A percentile compares a stretch with the other conserved stretches of the same genome.
These are phyloP conservation scores for Fusarium sterilihyphosum DNA, from an alignment of 2,329 filamentous ascomycete species.

Conservation along the genomic window DNA sequence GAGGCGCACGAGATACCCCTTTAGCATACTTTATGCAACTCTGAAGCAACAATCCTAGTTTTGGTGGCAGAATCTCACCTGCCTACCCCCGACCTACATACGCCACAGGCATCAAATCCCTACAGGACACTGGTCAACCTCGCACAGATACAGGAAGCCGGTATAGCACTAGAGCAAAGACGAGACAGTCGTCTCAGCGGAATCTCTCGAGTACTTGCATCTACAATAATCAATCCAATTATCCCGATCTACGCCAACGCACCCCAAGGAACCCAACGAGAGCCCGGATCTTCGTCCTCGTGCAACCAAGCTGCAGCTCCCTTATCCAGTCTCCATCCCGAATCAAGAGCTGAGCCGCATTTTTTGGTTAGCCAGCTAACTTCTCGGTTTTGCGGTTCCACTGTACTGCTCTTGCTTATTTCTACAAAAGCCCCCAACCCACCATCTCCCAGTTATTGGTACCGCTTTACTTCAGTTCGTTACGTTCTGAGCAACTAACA, in stretches of 20 bases:
- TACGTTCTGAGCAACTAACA: constrained; percentile 13
- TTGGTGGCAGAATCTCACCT: constrained; percentile 32
- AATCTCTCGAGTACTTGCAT: constrained; percentile 12
- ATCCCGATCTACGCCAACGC: constrained; percentile 34
- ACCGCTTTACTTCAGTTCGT: constrained; percentile 22
- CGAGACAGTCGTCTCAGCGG: constrained; percentile 12
- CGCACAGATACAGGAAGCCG: constrained; percentile 14
- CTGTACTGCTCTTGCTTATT: constrained; percentile 12
- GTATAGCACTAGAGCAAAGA: constrained; percentile 24
- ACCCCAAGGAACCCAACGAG: constrained; percentile 35
- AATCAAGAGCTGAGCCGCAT: constrained; percentile 41
- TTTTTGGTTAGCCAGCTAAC: constrained; percentile 24
- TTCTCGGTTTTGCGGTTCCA: constrained; percentile 16
- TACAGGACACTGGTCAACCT: constrained; percentile 21
- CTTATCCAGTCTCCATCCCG: constrained; percentile 23
- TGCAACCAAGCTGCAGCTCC: constrained; percentile 34
- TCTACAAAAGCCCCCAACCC: constrained; percentile 43
- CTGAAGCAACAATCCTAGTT: constrained; percentile 30
- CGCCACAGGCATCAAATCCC: constrained; percentile 26
- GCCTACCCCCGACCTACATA: constrained; percentile 30
- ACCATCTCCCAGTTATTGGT: constrained; percentile 28
- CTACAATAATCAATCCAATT: constrained; percentile 25
- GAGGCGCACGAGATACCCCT: constrained; percentile 35
- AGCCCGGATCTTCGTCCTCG: constrained; percentile 30
- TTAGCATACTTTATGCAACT: constrained; percentile 38